phyloP scores from a whole-genome alignment of 2,329 filamentous ascomycete species.

The Fusarium sp. region DNA sequence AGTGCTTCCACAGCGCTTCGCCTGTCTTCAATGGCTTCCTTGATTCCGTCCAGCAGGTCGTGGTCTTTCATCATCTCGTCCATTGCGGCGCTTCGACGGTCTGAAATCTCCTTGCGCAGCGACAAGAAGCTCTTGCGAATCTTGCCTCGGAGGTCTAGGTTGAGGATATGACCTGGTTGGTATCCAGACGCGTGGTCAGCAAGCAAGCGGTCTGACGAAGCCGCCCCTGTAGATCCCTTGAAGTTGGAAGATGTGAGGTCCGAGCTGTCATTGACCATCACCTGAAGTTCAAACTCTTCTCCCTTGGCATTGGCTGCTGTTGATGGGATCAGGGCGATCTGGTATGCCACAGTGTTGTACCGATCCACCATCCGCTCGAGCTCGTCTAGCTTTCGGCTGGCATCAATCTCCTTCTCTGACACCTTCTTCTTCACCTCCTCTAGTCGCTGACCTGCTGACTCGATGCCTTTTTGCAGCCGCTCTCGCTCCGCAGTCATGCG shows the following conservation, averaged over 20 bases:
- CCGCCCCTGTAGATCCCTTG: conserved; percentile 56
- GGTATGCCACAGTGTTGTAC: conserved; percentile 95
- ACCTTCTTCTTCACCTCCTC: conserved; percentile 89
- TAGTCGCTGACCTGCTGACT: conserved; percentile 78
- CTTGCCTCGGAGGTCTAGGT: conserved; percentile 85
- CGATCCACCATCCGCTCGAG: conserved; percentile 90
- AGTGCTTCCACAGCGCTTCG: conserved; percentile 91
- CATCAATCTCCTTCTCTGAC: conserved; percentile 88
- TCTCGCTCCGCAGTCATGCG: conserved; percentile 97
- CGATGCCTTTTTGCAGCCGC: conserved; percentile 88
- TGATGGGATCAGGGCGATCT: conserved; percentile 88
- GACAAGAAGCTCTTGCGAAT: conserved; percentile 83
- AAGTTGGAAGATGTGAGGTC: conserved; percentile 78
- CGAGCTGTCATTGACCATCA: conserved; percentile 82
- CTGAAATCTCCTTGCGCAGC: conserved; percentile 91
- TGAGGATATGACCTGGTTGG: conserved; percentile 88
- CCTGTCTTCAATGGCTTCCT: conserved; percentile 97
- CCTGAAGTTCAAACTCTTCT: conserved; percentile 83
- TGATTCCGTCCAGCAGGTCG: conserved; percentile 92
- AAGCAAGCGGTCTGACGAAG: conserved; percentile 78
- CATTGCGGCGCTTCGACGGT: conserved; percentile 82
- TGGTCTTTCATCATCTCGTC: conserved; percentile 96
- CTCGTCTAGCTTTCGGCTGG: conserved; percentile 87
- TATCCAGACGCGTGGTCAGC: conserved; percentile 88
- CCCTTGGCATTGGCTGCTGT: conserved; percentile 89